Evolutionary conservation across 2,329 filamentous ascomycete species (phyloP).

Genomic region (Trichoderma lentiforme): DNA sequence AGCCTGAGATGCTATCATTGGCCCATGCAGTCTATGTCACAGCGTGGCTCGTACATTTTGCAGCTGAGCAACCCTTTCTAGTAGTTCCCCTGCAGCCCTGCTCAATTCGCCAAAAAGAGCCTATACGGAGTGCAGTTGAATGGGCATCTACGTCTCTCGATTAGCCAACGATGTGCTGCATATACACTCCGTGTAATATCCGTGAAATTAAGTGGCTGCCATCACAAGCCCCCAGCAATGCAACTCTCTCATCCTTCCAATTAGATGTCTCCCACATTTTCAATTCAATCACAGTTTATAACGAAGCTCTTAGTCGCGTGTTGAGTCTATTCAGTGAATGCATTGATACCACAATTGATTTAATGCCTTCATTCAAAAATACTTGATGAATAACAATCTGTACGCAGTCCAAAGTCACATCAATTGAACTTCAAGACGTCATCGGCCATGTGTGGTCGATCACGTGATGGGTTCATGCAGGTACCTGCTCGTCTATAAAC

Average conservation of each 20-base stretch:
- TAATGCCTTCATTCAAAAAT: not conserved
- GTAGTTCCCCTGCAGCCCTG: constrained; percentile 4
- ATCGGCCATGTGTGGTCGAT: not conserved
- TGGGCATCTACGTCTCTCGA: not conserved
- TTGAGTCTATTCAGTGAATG: not conserved
- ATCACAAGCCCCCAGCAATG: not conserved
- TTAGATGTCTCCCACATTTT: not conserved
- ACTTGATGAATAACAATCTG: not conserved
- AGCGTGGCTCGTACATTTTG: constrained; percentile 4
- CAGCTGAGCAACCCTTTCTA: constrained; percentile 11
- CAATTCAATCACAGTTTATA: not conserved
- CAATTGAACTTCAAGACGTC: not conserved
- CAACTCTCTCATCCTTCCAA: not conserved
- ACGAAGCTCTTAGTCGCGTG: not conserved
- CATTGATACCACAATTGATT: not conserved
- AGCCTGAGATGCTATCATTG: constrained; percentile 13
- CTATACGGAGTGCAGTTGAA: not conserved
- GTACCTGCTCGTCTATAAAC: not conserved
- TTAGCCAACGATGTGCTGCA: not conserved
- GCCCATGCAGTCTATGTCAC: constrained; percentile 6
- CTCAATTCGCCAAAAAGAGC: not conserved
- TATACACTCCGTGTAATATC: not conserved
- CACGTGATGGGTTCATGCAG: not conserved
- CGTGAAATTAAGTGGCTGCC: not conserved
- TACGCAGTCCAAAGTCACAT: not conserved